Percentiles rank a stretch among this genome's conserved stretches.
Conservation (phyloP, 176 grass and related monocot genomes). For the Carex scoparia region DNA sequence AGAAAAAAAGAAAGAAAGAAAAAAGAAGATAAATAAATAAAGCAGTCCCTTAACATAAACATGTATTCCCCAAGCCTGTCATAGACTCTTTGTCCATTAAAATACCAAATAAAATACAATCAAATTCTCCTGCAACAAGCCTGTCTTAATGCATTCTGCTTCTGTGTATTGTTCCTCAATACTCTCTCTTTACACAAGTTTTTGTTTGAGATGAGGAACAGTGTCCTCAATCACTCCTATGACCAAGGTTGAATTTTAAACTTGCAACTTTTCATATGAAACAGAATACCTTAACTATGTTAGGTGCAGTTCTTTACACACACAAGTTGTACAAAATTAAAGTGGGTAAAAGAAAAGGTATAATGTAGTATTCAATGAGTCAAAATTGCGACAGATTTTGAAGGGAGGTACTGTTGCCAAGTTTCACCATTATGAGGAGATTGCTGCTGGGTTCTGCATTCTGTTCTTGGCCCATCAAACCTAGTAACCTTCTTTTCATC, state of each 20-base stretch:
- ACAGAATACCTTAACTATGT: neutral
- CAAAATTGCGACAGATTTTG: slow-evolving; percentile 44
- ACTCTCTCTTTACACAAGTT: neutral
- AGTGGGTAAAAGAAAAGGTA: neutral
- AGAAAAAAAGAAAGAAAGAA: too few species aligned
- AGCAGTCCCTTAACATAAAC: too few species aligned
- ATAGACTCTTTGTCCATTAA: too few species aligned
- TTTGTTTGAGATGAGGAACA: neutral
- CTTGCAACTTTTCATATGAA: neutral
- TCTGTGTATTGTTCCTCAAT: neutral
- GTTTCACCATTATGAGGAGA: slow-evolving; percentile 25
- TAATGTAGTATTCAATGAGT: slow-evolving; percentile 21
- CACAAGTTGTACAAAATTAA: neutral
- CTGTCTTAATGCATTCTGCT: neutral
- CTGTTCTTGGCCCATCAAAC: slow-evolving; percentile 65
- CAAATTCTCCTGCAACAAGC: neutral
- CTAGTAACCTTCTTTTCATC: slow-evolving; percentile 33
- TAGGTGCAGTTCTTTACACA: neutral
- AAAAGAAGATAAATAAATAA: too few species aligned
- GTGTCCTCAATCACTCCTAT: neutral
- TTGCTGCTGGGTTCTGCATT: slow-evolving; percentile 40
- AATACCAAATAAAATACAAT: neutral
- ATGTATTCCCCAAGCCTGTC: too few species aligned
- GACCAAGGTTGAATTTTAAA: neutral
- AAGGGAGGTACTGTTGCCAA: slow-evolving; percentile 50